Percentiles rank a stretch among this genome's conserved stretches.
phyloP scores from a whole-genome alignment of 2,329 filamentous ascomycete species.

The Diaporthe nobilis region DNA sequence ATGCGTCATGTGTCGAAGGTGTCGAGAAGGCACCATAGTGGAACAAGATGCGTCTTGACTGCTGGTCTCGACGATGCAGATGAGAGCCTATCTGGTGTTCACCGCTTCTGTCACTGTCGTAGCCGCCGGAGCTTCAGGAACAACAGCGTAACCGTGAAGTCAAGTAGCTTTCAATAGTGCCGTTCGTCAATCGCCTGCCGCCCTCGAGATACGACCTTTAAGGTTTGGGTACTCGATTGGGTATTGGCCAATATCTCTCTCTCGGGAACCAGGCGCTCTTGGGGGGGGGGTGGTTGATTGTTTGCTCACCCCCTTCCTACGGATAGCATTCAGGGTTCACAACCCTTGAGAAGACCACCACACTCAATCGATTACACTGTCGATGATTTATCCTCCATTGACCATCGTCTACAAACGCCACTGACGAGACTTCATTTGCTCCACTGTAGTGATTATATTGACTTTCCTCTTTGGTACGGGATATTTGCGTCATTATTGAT shows the following conservation, averaged over 20 bases:
- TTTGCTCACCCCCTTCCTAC: neutral
- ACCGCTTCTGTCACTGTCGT: neutral
- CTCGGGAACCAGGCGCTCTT: neutral
- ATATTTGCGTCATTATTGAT: neutral
- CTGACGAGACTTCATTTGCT: constrained; percentile 23
- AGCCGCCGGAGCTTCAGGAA: neutral
- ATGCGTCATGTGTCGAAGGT: neutral
- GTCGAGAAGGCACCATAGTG: neutral
- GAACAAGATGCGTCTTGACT: neutral
- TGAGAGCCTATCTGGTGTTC: neutral
- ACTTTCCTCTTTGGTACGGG: neutral
- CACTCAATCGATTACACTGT: neutral
- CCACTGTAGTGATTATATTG: constrained; percentile 26
- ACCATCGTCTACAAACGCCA: constrained; percentile 15
- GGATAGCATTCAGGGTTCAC: neutral
- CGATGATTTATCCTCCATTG: neutral
- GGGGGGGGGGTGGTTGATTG: neutral
- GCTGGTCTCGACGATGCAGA: neutral
- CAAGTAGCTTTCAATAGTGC: neutral
- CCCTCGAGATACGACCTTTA: neutral
- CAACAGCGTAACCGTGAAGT: neutral
- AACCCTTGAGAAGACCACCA: neutral
- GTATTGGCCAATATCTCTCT: neutral
- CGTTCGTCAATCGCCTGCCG: constrained; percentile 14
- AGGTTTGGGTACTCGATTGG: neutral